Base-by-base conservation (phyloP, 2,329 filamentous ascomycete species). In the Ceratocystis cubensis region DNA sequence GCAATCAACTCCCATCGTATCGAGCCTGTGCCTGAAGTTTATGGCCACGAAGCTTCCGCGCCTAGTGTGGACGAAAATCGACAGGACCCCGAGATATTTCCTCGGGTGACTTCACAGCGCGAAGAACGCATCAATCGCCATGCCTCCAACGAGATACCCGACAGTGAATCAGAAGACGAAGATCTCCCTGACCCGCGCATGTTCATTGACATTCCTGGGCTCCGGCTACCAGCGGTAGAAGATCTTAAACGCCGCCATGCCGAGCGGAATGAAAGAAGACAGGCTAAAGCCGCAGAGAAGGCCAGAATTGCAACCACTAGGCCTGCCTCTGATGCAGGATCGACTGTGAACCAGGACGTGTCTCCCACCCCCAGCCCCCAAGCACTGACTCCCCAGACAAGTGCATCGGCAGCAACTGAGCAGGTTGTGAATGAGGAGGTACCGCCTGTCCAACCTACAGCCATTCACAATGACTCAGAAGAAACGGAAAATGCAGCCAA, bases 131-230 rank as follows among this genome's bases (percentile, higher is more conserved):
- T 57, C 5, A 57, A 10, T n/a, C 50, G 50, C 22, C 50, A 57
- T 28, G 50, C 25, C 20, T 30, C 20, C 22, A 57, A 57, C 22
- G 50, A 57, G 20, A 28, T 2, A 2, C 3, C 33, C n/a, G 50
- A 20, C 17, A 65, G 30, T n/a, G 48, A 59, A 13, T 57, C 63
- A 6, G 63, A 65, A 8, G 50, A 37, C 10, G 46, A 48, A 20
- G 48, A 64, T 15, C 28, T 65, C 22, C 30, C 28, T 13, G 61
- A 67, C 50, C 65, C 65, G 44, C 61, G 48, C 13, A 63, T 64
- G 41, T 67, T 59, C 45, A 2, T 64, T 4, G 61, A 67, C 22
- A 46, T 64, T 17, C 61, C 61, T n/a, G 50, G 61, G 5, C 46
- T 67, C 10, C 50, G 61, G 22, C 22, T 64, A 22, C 37, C 57